These are phyloP conservation scores for Aspergillus ochraceus DNA, from an alignment of 2,329 filamentous ascomycete genomes.

Conservation along the genomic window DNA sequence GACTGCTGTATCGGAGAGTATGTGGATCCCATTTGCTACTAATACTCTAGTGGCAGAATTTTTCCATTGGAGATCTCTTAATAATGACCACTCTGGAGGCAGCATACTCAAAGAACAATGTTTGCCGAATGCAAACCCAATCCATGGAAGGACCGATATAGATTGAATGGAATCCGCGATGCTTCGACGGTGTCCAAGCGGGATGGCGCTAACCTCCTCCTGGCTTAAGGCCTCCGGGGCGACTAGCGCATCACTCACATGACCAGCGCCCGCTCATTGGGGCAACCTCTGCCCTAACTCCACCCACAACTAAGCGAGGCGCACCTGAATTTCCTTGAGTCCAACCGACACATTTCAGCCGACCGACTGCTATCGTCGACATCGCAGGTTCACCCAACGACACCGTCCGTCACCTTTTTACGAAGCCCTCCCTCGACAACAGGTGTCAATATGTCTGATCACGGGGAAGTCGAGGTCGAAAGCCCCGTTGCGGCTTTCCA, in stretches of 20 bases:
- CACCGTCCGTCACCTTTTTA: slow-evolving; percentile 40
- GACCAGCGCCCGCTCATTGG: slow-evolving; percentile 23
- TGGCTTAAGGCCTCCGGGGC: slow-evolving; percentile 5
- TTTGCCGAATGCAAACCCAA: too few relatives aligned
- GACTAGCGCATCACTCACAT: slow-evolving; percentile 22
- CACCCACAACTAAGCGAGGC: slow-evolving; percentile 46
- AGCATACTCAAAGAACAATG: too few relatives aligned
- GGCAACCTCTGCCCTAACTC: slow-evolving; percentile 35
- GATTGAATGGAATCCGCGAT: not conserved
- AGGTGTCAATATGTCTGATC: slow-evolving; percentile 78
- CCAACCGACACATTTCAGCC: slow-evolving; percentile 35
- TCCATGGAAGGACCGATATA: too few relatives aligned
- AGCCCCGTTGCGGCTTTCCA: slow-evolving; percentile 67
- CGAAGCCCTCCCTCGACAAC: slow-evolving; percentile 41
- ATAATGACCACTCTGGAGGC: too few relatives aligned
- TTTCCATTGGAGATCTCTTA: too few relatives aligned
- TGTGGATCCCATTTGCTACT: too few relatives aligned
- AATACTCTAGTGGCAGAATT: too few relatives aligned
- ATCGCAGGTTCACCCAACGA: slow-evolving; percentile 39
- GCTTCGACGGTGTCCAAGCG: not conserved
- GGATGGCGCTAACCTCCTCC: not conserved
- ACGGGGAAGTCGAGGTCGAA: slow-evolving; percentile 91
- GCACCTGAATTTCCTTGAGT: slow-evolving; percentile 41
- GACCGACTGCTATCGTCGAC: slow-evolving; percentile 37
- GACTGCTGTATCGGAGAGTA: too few relatives aligned